Conservation (phyloP, 805 yeast genomes). For the Brettanomyces custersianus region DNA sequence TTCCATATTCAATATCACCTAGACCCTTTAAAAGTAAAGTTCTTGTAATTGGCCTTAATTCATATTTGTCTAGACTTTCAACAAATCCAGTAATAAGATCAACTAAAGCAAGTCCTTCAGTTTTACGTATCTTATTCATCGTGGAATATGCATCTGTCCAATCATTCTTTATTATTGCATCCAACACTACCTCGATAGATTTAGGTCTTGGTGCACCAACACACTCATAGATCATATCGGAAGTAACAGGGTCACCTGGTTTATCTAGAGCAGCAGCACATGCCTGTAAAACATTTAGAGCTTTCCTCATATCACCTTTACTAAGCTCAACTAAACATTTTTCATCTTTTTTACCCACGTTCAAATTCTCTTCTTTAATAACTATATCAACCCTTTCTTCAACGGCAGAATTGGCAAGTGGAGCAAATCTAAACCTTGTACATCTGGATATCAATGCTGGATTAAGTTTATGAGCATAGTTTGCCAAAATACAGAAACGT, state of each 20-base stretch:
- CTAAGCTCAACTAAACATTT: slow-evolving; percentile 60
- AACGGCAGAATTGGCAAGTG: slow-evolving; percentile 62
- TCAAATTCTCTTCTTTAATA: slow-evolving; percentile 55
- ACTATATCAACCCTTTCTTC: slow-evolving; percentile 61
- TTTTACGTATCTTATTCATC: slow-evolving; percentile 51
- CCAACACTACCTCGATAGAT: slow-evolving; percentile 68
- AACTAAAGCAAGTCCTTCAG: slow-evolving; percentile 82
- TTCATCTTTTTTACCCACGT: slow-evolving; percentile 50
- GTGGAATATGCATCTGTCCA: slow-evolving; percentile 75
- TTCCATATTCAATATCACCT: slow-evolving; percentile 84
- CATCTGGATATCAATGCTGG: slow-evolving; percentile 94
- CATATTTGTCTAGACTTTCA: slow-evolving; percentile 58
- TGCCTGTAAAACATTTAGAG: slow-evolving; percentile 88
- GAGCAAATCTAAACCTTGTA: slow-evolving; percentile 89
- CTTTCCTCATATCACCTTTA: slow-evolving; percentile 96
- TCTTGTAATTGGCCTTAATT: slow-evolving; percentile 54
- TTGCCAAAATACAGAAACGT: slow-evolving; percentile 92
- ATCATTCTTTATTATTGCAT: slow-evolving; percentile 74
- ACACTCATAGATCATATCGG: slow-evolving; percentile 81
- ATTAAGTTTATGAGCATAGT: slow-evolving; percentile 89
- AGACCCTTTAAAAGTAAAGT: slow-evolving; percentile 59
- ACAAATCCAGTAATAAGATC: slow-evolving; percentile 76
- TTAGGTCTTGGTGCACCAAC: slow-evolving; percentile 92
- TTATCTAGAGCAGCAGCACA: slow-evolving; percentile 69
- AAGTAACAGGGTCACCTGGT: slow-evolving; percentile 44